phyloP scores from a whole-genome alignment of 192 early-diverging fungal species.

The Funneliformis geosporum region DNA sequence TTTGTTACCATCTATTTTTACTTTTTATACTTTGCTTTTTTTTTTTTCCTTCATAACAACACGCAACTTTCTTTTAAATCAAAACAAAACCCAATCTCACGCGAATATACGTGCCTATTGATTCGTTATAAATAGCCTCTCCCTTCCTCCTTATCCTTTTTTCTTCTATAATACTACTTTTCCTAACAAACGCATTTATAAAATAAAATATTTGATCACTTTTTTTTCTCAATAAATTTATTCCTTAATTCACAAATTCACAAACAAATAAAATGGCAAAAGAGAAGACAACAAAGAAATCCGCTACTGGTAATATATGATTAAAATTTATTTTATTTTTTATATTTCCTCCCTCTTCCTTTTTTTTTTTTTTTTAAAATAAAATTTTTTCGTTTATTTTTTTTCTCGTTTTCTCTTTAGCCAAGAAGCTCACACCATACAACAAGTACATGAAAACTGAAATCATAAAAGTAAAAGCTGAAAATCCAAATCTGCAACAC shows the following conservation, averaged over 20 bases:
- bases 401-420: background rate
- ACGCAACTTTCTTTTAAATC: background rate
- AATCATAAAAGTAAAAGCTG: constrained; percentile 65
- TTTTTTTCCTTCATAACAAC: background rate
- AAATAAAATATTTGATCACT: no score
- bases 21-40: background rate
- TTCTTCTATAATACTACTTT: background rate
- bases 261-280: background rate
- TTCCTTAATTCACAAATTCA: background rate
- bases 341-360: background rate
- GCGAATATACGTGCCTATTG: background rate
- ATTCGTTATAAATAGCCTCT: background rate
- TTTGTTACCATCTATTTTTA: no score
- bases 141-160: background rate
- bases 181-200: background rate
- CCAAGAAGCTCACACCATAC: constrained; percentile 53
- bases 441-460: constrained; percentile 71
- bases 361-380: background rate
- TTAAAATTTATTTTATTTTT: background rate
- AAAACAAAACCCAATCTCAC: background rate
- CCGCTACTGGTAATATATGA: background rate
- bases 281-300: constrained; percentile 14
- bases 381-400: background rate
- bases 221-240: no score
- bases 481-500: constrained; percentile 58